Evolutionary conservation across 2,329 filamentous ascomycete genomes (phyloP).

Genomic region (Aspergillus uvarum): DNA sequence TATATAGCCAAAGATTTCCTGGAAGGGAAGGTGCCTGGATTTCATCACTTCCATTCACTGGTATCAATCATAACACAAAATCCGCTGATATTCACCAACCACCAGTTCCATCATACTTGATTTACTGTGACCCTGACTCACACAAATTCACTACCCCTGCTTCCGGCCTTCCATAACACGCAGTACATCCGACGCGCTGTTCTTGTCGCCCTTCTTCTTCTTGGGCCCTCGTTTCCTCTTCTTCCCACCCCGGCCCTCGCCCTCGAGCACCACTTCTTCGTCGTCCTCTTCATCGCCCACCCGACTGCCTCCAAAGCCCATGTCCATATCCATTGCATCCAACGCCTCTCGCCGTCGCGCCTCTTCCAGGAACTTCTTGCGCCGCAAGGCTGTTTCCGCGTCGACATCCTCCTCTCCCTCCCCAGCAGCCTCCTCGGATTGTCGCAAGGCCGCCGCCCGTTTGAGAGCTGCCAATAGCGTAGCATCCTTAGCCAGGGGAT

Average conservation of each 20-base stretch:
- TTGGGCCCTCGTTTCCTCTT: slow-evolving; percentile 56
- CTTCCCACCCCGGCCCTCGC: slow-evolving; percentile 31
- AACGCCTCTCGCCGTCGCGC: slow-evolving; percentile 61
- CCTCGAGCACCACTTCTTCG: slow-evolving; percentile 63
- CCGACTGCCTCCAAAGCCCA: slow-evolving; percentile 87
- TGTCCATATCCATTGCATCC: slow-evolving; percentile 87
- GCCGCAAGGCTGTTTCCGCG: slow-evolving; percentile 65
- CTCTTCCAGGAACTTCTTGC: slow-evolving; percentile 70
- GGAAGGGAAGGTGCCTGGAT: background rate
- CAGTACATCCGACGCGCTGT: slow-evolving; percentile 78
- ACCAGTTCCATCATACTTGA: background rate
- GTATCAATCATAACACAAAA: background rate
- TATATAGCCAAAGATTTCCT: background rate
- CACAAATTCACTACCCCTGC: slow-evolving; percentile 26
- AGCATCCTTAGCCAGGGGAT: slow-evolving; percentile 64
- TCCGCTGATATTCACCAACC: too few species aligned
- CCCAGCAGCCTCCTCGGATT: slow-evolving; percentile 35
- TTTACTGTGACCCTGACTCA: too few species aligned
- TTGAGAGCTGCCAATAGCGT: slow-evolving; percentile 80
- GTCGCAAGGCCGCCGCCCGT: slow-evolving; percentile 68
- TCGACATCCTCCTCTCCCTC: slow-evolving; percentile 47
- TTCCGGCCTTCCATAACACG: slow-evolving; percentile 69
- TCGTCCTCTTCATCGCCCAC: slow-evolving; percentile 84
- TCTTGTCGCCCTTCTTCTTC: slow-evolving; percentile 53
- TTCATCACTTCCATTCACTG: background rate